Conservation (phyloP, 1,139 yeast genomes). For the Hyphopichia burtonii region DNA sequence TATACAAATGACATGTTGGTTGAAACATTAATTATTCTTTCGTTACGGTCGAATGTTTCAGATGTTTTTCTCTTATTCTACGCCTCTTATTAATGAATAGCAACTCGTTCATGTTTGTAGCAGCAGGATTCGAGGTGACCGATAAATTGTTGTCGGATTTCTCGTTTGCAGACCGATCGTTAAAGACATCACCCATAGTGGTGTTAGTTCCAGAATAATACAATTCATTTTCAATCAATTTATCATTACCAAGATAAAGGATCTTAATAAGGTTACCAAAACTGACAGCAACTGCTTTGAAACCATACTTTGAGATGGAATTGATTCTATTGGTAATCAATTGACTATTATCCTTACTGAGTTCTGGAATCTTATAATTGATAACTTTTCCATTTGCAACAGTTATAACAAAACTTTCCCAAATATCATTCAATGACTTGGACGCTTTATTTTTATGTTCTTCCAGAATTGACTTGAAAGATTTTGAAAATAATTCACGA, state of each 20-base stretch:
- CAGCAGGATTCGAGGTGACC: not conserved
- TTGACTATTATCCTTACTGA: constrained; percentile 21
- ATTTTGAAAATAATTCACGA: constrained; percentile 3
- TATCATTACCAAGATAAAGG: constrained; percentile 66
- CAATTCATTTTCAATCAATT: constrained; percentile 41
- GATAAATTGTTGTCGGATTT: not conserved
- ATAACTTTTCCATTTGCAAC: constrained; percentile 60
- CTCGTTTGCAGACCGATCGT: constrained; percentile 12
- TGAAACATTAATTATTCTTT: not conserved
- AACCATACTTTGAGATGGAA: constrained; percentile 63
- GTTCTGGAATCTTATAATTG: constrained; percentile 50
- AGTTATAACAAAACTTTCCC: constrained; percentile 82
- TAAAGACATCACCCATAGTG: constrained; percentile 22
- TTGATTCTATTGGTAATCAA: constrained; percentile 42
- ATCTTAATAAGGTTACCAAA: constrained; percentile 73
- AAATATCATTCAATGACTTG: constrained; percentile 30
- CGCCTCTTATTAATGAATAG: constrained; percentile 53
- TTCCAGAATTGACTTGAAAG: not conserved
- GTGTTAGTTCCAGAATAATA: constrained; percentile 36
- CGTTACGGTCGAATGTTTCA: not conserved
- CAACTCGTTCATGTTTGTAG: constrained; percentile 25
- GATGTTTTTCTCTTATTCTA: constrained; percentile 31
- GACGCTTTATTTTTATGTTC: not conserved
- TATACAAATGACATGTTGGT: too few relatives aligned
- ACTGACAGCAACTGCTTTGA: constrained; percentile 70